A percentile compares a stretch with the other conserved stretches of the same genome.
Conservation (phyloP, 768 basidiomycete genomes). For the Boletus rex-veris region DNA sequence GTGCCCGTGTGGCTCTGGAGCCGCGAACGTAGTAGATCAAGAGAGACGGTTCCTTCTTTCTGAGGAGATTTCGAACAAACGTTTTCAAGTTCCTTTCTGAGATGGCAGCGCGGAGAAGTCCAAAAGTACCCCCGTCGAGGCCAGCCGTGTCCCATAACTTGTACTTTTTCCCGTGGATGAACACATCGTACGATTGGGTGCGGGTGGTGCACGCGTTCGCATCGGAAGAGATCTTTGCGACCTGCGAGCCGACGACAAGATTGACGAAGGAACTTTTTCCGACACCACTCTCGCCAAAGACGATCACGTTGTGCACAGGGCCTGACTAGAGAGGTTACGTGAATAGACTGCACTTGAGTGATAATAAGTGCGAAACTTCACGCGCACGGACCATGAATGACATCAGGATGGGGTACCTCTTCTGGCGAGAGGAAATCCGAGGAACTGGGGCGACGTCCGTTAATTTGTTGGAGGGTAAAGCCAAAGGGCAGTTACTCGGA, state of each 20-base stretch:
- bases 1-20: constrained; percentile 37
- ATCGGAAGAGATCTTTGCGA: constrained; percentile 32
- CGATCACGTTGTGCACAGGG: constrained; percentile 31
- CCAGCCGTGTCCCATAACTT: constrained; percentile 34
- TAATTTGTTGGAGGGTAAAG: not conserved
- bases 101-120: constrained; percentile 20
- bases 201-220: constrained; percentile 36
- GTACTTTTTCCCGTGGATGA: constrained; percentile 19
- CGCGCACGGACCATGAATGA: constrained; percentile 16
- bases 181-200: constrained; percentile 23
- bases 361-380: not conserved
- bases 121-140: constrained; percentile 33
- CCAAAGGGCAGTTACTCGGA: not conserved
- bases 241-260: constrained; percentile 30
- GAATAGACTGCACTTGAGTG: not conserved
- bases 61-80: constrained; percentile 34
- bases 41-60: constrained; percentile 34
- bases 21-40: constrained; percentile 41
- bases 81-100: constrained; percentile 28
- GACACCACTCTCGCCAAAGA: constrained; percentile 45
- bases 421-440: not conserved
- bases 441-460: not conserved
- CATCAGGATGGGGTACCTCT: not conserved
- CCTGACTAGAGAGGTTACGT: constrained; percentile 1
- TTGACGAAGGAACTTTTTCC: constrained; percentile 46